Evolutionary conservation across 2,329 filamentous ascomycete genomes (phyloP), one percentile per base, ranked within the genome.

Genomic region (Atkinsonella hypoxylon): DNA sequence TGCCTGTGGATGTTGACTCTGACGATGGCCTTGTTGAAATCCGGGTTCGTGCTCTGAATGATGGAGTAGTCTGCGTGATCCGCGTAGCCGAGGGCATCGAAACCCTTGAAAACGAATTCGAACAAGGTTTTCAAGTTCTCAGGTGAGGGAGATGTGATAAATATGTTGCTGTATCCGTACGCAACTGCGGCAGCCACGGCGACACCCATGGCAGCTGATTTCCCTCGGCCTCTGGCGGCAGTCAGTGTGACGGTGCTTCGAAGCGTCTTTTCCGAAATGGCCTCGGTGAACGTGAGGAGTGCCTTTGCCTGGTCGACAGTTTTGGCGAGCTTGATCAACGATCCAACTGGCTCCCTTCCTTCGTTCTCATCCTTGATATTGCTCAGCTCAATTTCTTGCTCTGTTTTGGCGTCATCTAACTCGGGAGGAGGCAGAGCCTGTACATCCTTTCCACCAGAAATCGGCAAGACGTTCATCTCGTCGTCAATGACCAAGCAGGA

Each of bases 111-210:
- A 17, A 98, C 81, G 61, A 98, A 98, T 62, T 98, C 90, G 64
- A 98, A 98, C 8, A 98, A 75, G 0, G 93, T 98, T 72, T 97
- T 98, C 76, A 98, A 76, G 70, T 98, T 98, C 70, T 98, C 94
- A 0, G 93, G 93, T 54, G 89, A 96, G 0, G 91, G 91, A 1
- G 91, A 97, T 1, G 93, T 98, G 64, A 98, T 95, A 70, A 98
- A 98, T 61, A 98, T 95, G 67, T 98, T 98, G 73, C 89, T 95
- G 70, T 98, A 98, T 26, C 93, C 93, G 64, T 97, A 87, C 1
- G 93, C 91, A 43, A 98, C 80, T 1, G 94, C 94, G 2, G 93
- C 89, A 3, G 93, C 93, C 42, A 98, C 86, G 3, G 93, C 89
- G 48, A 98, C 84, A 69, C 93, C 93, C 61, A 98, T 78, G 26